Evolutionary conservation across 2,329 filamentous ascomycete species (phyloP).

Genomic region (Cryphonectria parasitica): DNA sequence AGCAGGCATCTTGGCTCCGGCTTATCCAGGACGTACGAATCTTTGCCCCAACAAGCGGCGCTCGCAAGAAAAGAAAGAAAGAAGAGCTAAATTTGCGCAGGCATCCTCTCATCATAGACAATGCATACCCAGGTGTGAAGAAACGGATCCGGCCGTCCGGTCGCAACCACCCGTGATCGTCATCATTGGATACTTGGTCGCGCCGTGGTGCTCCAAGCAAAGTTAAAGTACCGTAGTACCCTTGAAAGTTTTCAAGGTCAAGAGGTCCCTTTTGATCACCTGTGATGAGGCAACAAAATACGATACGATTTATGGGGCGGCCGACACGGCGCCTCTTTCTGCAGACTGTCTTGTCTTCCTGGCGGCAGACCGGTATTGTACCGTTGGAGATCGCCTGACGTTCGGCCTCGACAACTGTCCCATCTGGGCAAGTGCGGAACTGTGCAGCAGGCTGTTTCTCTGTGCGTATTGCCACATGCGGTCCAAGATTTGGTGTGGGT

Average conservation of each 20-base stretch:
- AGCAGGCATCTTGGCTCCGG: slow-evolving; percentile 22
- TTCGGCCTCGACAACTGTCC: neutral
- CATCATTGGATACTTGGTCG: slow-evolving; percentile 19
- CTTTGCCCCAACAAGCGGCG: neutral
- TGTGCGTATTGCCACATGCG: slow-evolving; percentile 3
- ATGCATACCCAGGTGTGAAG: slow-evolving; percentile 17
- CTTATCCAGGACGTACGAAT: slow-evolving; percentile 14
- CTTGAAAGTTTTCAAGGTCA: slow-evolving; percentile 20
- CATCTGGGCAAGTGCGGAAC: slow-evolving; percentile 5
- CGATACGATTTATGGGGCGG: slow-evolving; percentile 13
- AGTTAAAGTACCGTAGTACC: slow-evolving; percentile 10
- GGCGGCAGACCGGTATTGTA: slow-evolving; percentile 2
- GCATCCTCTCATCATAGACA: slow-evolving; percentile 3
- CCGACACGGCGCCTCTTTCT: neutral
- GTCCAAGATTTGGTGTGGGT: neutral
- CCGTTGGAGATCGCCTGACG: neutral
- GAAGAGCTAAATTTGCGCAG: slow-evolving; percentile 16
- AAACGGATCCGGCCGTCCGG: slow-evolving; percentile 23
- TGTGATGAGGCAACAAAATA: slow-evolving; percentile 9
- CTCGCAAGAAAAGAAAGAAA: neutral
- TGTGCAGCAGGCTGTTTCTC: neutral
- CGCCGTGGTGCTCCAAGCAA: slow-evolving; percentile 18
- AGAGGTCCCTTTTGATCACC: slow-evolving; percentile 20
- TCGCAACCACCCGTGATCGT: slow-evolving; percentile 24
- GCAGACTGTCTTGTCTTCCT: neutral